phyloP scores from a whole-genome alignment of 2,329 filamentous ascomycete genomes.

The Hypoxylon sp. region DNA sequence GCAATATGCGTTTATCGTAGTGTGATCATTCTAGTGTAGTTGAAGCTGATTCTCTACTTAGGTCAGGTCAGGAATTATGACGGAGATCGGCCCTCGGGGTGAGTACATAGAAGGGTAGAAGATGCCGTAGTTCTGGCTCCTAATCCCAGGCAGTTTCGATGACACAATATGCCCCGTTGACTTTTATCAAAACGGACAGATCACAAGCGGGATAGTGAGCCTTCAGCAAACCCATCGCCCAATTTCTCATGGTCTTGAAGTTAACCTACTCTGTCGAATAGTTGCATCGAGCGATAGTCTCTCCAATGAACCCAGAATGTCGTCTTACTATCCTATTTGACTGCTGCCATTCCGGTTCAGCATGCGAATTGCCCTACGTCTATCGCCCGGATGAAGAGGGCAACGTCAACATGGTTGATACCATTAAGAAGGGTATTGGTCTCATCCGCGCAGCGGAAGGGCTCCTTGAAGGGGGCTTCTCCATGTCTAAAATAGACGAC shows the following conservation, averaged over 20 bases:
- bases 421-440: slow-evolving; percentile 63
- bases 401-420: slow-evolving; percentile 68
- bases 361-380: slow-evolving; percentile 69
- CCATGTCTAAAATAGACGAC: slow-evolving; percentile 60
- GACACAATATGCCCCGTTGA: slow-evolving; percentile 68
- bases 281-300: slow-evolving; percentile 66
- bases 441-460: slow-evolving; percentile 64
- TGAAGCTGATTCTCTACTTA: slow-evolving; percentile 29
- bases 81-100: slow-evolving; percentile 56
- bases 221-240: not conserved
- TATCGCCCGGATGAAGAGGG: slow-evolving; percentile 69
- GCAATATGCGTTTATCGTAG: not conserved
- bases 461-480: slow-evolving; percentile 65
- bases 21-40: not conserved
- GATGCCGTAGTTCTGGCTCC: slow-evolving; percentile 3
- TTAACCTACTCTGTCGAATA: slow-evolving; percentile 29
- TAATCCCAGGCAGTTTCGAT: slow-evolving; percentile 53
- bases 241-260: too few species aligned
- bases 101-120: slow-evolving; percentile 1
- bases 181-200: slow-evolving; percentile 65
- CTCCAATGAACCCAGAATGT: slow-evolving; percentile 62
- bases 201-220: slow-evolving; percentile 61
- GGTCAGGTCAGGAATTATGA: slow-evolving; percentile 61
- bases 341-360: slow-evolving; percentile 72
- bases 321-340: slow-evolving; percentile 70